Evolutionary conservation across 208 protist genomes (phyloP).

Genomic region (Leptomonas seymouri): DNA sequence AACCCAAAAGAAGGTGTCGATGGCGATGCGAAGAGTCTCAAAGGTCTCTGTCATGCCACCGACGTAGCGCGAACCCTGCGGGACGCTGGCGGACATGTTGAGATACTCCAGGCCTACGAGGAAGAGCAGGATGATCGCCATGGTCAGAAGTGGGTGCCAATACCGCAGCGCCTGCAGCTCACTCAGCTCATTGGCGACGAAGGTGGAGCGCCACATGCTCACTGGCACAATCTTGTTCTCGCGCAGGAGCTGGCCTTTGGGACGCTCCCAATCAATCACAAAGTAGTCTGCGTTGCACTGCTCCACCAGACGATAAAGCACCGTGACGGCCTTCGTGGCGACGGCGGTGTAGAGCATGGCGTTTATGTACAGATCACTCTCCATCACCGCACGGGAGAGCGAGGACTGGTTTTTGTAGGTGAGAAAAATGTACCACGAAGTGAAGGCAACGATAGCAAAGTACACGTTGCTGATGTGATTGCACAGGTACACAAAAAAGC

Average conservation of each 20-base stretch:
- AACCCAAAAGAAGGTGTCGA: constrained; percentile 83
- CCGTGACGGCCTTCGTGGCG: constrained; percentile 54
- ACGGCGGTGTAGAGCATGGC: constrained; percentile 70
- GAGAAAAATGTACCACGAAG: constrained; percentile 79
- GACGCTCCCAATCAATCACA: constrained; percentile 90
- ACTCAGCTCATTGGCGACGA: constrained; percentile 85
- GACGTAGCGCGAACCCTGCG: constrained; percentile 31
- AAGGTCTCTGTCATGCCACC: constrained; percentile 38
- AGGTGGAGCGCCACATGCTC: constrained; percentile 89
- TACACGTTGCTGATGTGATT: constrained; percentile 77
- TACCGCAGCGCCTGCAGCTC: constrained; percentile 77
- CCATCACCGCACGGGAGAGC: constrained; percentile 40
- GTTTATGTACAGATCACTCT: constrained; percentile 58
- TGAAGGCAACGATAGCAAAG: constrained; percentile 49
- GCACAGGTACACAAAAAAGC: constrained; percentile 78
- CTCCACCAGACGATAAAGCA: constrained; percentile 74
- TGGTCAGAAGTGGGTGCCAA: constrained; percentile 72
- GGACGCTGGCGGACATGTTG: constrained; percentile 50
- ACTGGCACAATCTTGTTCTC: constrained; percentile 85
- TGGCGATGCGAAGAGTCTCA: constrained; percentile 63
- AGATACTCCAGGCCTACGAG: constrained; percentile 59
- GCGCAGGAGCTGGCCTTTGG: constrained; percentile 83
- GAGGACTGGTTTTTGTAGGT: constrained; percentile 59
- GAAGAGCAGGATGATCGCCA: constrained; percentile 77
- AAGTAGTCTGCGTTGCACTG: constrained; percentile 91